Conservation (phyloP, 2,329 filamentous ascomycete genomes). For the Diplocarpon mali region DNA sequence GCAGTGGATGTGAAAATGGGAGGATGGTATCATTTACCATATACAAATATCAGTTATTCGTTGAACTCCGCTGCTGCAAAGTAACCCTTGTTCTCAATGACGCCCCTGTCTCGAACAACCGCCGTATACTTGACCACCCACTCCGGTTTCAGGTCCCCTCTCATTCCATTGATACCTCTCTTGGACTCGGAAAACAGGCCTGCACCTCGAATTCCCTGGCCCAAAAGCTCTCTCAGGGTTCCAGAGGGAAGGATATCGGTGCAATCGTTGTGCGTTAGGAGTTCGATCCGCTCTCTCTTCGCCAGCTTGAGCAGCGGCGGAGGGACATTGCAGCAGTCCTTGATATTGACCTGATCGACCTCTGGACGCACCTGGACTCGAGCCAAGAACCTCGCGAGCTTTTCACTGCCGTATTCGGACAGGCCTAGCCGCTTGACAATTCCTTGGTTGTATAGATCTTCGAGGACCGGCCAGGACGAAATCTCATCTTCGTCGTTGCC, state of each 20-base stretch:
- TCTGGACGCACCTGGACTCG: slow-evolving; percentile 61
- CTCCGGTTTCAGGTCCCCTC: slow-evolving; percentile 71
- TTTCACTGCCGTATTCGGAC: slow-evolving; percentile 81
- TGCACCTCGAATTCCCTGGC: slow-evolving; percentile 59
- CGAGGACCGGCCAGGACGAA: slow-evolving; percentile 61
- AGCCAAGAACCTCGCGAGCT: slow-evolving; percentile 66
- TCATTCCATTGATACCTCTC: slow-evolving; percentile 43
- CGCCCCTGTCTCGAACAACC: slow-evolving; percentile 83
- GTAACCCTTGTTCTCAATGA: slow-evolving; percentile 97
- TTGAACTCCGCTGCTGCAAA: slow-evolving; percentile 74
- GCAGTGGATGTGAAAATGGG: no score
- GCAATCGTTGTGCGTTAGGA: slow-evolving; percentile 89
- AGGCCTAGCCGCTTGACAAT: slow-evolving; percentile 69
- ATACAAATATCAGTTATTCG: slow-evolving; percentile 24
- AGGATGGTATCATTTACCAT: background rate
- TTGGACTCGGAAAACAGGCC: slow-evolving; percentile 53
- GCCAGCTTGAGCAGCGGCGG: slow-evolving; percentile 76
- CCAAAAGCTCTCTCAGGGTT: slow-evolving; percentile 73
- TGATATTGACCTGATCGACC: slow-evolving; percentile 92
- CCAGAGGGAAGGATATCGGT: slow-evolving; percentile 82
- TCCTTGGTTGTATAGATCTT: slow-evolving; percentile 60
- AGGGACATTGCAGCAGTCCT: slow-evolving; percentile 92
- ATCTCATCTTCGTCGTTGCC: slow-evolving; percentile 56
- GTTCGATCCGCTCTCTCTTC: slow-evolving; percentile 71
- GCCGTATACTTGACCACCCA: slow-evolving; percentile 98